phyloP scores from a whole-genome alignment of 768 basidiomycete species.

The Macrocybe gigantea region DNA sequence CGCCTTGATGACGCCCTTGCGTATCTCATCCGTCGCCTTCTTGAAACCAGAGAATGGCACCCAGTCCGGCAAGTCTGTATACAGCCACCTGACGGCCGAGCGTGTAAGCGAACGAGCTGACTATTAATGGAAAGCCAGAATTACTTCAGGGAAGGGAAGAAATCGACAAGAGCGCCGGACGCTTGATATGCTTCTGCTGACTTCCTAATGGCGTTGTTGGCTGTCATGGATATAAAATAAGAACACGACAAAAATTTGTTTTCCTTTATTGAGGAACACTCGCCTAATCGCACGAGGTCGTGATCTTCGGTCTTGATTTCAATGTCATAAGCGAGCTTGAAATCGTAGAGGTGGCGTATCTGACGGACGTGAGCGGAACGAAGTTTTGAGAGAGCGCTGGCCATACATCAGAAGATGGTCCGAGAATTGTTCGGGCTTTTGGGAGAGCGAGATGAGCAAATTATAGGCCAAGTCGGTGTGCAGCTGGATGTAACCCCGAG shows the following conservation, averaged over 20 bases:
- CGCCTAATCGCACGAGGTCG: slow-evolving; percentile 36
- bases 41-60: slow-evolving; percentile 43
- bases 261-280: slow-evolving; percentile 3
- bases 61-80: slow-evolving; percentile 35
- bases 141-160: slow-evolving; percentile 39
- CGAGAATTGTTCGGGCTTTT: slow-evolving; percentile 30
- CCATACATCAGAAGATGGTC: slow-evolving; percentile 37
- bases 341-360: slow-evolving; percentile 42
- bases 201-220: slow-evolving; percentile 38
- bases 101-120: too few species aligned
- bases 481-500: slow-evolving; percentile 30
- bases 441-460: slow-evolving; percentile 32
- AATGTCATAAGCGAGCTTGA: slow-evolving; percentile 44
- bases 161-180: slow-evolving; percentile 43
- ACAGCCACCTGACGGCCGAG: slow-evolving; percentile 20
- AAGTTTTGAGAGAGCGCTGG: not conserved
- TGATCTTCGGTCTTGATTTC: slow-evolving; percentile 38
- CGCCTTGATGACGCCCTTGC: slow-evolving; percentile 39
- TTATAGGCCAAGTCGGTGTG: slow-evolving; percentile 36
- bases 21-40: slow-evolving; percentile 34
- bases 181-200: slow-evolving; percentile 41
- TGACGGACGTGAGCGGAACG: slow-evolving; percentile 10
- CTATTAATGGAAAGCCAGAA: too few species aligned
- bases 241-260: not conserved
- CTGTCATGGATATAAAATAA: slow-evolving; percentile 16